phyloP scores from a whole-genome alignment of 306 rosid genomes.

The Arachis stenosperma region DNA sequence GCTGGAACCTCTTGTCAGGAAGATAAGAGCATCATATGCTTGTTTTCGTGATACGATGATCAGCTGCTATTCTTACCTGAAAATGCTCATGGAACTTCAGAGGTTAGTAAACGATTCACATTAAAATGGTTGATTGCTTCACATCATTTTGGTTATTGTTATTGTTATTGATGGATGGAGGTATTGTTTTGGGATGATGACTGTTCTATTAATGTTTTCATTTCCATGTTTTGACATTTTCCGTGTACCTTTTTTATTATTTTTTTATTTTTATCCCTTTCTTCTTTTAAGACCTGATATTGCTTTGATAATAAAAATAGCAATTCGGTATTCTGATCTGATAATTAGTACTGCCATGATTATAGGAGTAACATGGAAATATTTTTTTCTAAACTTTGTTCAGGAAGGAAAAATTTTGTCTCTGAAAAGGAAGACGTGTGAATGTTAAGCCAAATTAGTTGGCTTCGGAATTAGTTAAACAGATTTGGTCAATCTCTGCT shows the following conservation, averaged over 20 bases:
- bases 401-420: not conserved
- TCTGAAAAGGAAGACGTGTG: conserved; percentile 1
- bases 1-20: conserved; percentile 32
- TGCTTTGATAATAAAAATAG: not conserved
- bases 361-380: conserved; percentile 5
- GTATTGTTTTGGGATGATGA: conserved; percentile 20
- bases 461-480: not conserved
- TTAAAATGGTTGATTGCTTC: conserved; percentile 4
- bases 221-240: conserved; percentile 15
- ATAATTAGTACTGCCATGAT: not conserved
- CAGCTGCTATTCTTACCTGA: conserved; percentile 33
- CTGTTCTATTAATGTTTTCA: not conserved
- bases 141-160: conserved; percentile 22
- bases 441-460: not conserved
- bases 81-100: conserved; percentile 24
- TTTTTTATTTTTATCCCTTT: not conserved
- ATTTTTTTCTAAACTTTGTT: conserved; percentile 1
- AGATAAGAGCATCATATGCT: conserved; percentile 28
- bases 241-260: not conserved
- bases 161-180: not conserved
- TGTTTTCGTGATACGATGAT: conserved; percentile 16
- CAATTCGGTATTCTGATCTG: not conserved
- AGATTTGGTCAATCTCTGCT: conserved; percentile 6
- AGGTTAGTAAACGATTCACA: conserved; percentile 42
- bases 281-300: not conserved